Evolutionary conservation across 768 basidiomycete genomes (phyloP).

Genomic region (Kwoniella pini): DNA sequence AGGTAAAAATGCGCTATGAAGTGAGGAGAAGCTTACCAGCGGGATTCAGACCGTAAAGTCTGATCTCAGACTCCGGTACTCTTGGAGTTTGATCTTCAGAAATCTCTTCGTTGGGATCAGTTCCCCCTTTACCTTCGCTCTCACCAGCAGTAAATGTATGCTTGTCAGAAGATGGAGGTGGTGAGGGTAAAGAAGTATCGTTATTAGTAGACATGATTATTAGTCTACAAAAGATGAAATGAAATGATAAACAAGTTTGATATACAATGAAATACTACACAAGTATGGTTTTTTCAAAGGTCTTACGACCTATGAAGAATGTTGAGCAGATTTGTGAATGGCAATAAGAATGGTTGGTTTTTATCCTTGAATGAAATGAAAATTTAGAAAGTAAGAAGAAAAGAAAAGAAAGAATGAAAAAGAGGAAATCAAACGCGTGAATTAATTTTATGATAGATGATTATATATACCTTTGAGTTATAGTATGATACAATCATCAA

Average conservation of each 20-base stretch:
- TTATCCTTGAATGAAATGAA: not conserved
- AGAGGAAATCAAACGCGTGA: slow-evolving; percentile 23
- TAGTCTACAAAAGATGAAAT: too few relatives aligned
- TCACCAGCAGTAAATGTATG: not conserved
- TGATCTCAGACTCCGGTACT: slow-evolving; percentile 8
- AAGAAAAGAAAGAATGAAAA: slow-evolving; percentile 10
- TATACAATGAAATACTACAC: slow-evolving; percentile 8
- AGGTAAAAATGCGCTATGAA: not conserved
- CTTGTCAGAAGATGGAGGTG: not conserved
- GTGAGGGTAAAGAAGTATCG: slow-evolving; percentile 4
- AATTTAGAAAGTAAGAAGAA: not conserved
- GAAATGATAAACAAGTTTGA: not conserved
- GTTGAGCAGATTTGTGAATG: not conserved
- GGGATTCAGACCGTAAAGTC: slow-evolving; percentile 16
- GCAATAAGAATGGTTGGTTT: not conserved
- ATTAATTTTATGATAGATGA: not conserved
- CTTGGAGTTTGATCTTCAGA: not conserved
- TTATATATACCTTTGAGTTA: not conserved
- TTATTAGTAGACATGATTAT: slow-evolving; percentile 6
- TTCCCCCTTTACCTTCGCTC: not conserved
- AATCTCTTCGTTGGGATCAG: not conserved
- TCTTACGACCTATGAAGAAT: not conserved
- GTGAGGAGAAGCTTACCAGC: slow-evolving; percentile 8
- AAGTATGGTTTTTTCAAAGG: not conserved
- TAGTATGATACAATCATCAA: too few relatives aligned